phyloP scores from a whole-genome alignment of 1,139 yeast genomes.

The Saccharomyces hybrid region DNA sequence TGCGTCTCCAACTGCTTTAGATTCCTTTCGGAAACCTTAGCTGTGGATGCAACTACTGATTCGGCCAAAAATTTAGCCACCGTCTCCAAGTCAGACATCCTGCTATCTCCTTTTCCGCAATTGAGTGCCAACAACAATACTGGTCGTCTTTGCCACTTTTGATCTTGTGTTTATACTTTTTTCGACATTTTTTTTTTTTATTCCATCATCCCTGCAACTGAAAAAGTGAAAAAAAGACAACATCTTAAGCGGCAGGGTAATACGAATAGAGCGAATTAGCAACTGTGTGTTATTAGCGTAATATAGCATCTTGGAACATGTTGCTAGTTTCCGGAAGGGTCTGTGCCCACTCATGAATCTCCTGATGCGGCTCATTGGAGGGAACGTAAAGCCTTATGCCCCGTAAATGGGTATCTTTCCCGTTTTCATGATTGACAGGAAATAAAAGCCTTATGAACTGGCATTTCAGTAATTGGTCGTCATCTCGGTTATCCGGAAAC shows the following conservation, averaged over 20 bases:
- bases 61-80: conserved; percentile 33
- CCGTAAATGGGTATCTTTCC: conserved; percentile 88
- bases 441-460: conserved; percentile 65
- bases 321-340: conserved; percentile 23
- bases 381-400: conserved; percentile 55
- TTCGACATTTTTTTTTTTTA: neutral
- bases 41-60: conserved; percentile 37
- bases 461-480: conserved; percentile 55
- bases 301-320: conserved; percentile 32
- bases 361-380: conserved; percentile 12
- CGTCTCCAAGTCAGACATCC: conserved; percentile 34
- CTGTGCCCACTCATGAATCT: conserved; percentile 1
- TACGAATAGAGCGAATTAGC: neutral
- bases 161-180: neutral
- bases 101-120: neutral
- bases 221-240: neutral
- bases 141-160: neutral
- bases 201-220: neutral
- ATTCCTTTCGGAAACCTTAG: conserved; percentile 54
- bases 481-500: conserved; percentile 54
- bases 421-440: conserved; percentile 83
- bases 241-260: neutral
- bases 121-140: neutral
- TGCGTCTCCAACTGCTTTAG: conserved; percentile 54
- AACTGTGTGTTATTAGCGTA: conserved; percentile 21